phyloP scores from a whole-genome alignment of 257 asterid species.

The Solanum chmielewskii region DNA sequence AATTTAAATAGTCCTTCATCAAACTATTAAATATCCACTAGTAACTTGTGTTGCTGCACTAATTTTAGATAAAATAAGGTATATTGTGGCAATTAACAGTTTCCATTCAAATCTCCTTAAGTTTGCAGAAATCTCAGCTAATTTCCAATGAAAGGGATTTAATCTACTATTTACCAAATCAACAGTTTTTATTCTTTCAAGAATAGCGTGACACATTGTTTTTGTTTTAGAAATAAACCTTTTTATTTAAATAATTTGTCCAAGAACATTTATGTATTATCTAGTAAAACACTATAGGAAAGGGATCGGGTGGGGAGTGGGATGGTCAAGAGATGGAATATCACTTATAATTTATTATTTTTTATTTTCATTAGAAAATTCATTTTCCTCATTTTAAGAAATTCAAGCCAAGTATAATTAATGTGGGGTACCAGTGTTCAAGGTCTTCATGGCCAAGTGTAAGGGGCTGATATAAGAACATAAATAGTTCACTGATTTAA shows the following conservation, averaged over 20 bases:
- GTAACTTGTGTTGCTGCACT: too few species aligned
- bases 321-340: too few species aligned
- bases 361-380: too few species aligned
- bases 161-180: background rate
- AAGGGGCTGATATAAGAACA: too few species aligned
- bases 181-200: background rate
- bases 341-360: too few species aligned
- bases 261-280: background rate
- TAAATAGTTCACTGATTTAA: too few species aligned
- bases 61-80: background rate
- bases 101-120: background rate
- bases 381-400: too few species aligned
- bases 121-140: background rate
- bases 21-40: background rate
- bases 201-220: background rate
- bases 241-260: background rate
- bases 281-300: too few species aligned
- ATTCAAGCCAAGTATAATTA: too few species aligned
- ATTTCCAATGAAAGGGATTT: background rate
- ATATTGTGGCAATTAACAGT: background rate
- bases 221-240: background rate
- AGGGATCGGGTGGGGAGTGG: too few species aligned
- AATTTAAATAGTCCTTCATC: background rate
- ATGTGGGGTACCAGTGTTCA: too few species aligned
- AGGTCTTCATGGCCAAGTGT: too few species aligned